These are phyloP conservation scores for Cucumis hystrix DNA, from an alignment of 306 rosid genomes.

Conservation along the genomic window DNA sequence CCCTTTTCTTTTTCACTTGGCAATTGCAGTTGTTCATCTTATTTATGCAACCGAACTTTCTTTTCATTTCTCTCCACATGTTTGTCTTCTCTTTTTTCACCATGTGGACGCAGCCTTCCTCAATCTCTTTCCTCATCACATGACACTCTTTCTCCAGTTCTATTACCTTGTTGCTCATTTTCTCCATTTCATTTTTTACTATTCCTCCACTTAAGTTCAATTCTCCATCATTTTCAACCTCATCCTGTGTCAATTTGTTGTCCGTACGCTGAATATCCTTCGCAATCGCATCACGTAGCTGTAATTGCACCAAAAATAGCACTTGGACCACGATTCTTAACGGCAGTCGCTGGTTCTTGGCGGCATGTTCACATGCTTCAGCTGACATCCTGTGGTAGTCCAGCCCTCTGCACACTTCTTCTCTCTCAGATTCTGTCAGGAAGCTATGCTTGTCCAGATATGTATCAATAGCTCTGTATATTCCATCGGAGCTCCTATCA, in stretches of 20 bases:
- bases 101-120: constrained; percentile 14
- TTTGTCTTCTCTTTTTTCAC: constrained; percentile 25
- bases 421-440: constrained; percentile 33
- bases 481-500: constrained; percentile 25
- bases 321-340: constrained; percentile 31
- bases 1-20: constrained; percentile 28
- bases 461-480: constrained; percentile 31
- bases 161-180: constrained; percentile 21
- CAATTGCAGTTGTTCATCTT: constrained; percentile 12
- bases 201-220: constrained; percentile 5
- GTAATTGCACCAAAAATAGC: constrained; percentile 26
- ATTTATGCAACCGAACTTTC: constrained; percentile 42
- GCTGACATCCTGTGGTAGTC: constrained; percentile 33
- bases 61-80: constrained; percentile 47
- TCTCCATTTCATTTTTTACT: constrained; percentile 18
- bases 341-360: constrained; percentile 34
- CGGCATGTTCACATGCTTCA: constrained; percentile 40
- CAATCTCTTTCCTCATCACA: constrained; percentile 29
- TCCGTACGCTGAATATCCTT: constrained; percentile 16
- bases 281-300: constrained; percentile 18
- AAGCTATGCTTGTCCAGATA: constrained; percentile 27
- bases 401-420: constrained; percentile 29
- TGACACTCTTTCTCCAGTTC: constrained; percentile 34
- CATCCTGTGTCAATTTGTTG: constrained; percentile 1
- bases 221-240: constrained; percentile 5